These are phyloP conservation scores for Diaporthe longicolla DNA, from an alignment of 2,329 filamentous ascomycete species.

Conservation along the genomic window DNA sequence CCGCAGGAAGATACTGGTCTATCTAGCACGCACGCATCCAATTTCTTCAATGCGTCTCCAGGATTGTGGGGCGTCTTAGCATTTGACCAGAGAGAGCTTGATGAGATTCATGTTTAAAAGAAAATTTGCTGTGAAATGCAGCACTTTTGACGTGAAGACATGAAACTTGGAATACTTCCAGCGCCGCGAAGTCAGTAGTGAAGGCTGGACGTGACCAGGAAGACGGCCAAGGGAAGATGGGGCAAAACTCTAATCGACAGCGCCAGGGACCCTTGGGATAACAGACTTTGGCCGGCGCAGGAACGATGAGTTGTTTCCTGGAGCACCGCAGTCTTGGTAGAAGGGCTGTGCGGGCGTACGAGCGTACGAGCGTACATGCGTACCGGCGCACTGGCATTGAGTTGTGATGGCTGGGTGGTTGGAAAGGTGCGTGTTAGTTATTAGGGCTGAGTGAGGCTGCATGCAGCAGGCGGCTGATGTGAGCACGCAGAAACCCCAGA, in stretches of 20 bases:
- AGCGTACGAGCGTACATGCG: slow-evolving; percentile 1
- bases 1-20: too few relatives aligned
- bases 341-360: not conserved
- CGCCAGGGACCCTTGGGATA: not conserved
- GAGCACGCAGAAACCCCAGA: not conserved
- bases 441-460: slow-evolving; percentile 20
- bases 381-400: not conserved
- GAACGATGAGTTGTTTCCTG: slow-evolving; percentile 10
- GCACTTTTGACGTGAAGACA: not conserved
- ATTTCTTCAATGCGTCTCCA: not conserved
- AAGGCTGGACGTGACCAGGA: not conserved
- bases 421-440: not conserved
- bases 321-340: not conserved
- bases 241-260: slow-evolving; percentile 9
- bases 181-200: too few relatives aligned
- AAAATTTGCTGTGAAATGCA: not conserved
- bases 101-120: not conserved
- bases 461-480: slow-evolving; percentile 3
- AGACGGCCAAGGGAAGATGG: not conserved
- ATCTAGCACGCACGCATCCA: too few relatives aligned
- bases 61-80: too few relatives aligned
- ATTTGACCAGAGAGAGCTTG: not conserved
- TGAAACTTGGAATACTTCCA: too few relatives aligned
- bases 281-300: not conserved
- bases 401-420: not conserved